A percentile compares a stretch with the other conserved stretches of the same genome.
Evolutionary conservation across 371 early-diverging fungal species (phyloP).

Genomic region (Saksenaea oblongispora): DNA sequence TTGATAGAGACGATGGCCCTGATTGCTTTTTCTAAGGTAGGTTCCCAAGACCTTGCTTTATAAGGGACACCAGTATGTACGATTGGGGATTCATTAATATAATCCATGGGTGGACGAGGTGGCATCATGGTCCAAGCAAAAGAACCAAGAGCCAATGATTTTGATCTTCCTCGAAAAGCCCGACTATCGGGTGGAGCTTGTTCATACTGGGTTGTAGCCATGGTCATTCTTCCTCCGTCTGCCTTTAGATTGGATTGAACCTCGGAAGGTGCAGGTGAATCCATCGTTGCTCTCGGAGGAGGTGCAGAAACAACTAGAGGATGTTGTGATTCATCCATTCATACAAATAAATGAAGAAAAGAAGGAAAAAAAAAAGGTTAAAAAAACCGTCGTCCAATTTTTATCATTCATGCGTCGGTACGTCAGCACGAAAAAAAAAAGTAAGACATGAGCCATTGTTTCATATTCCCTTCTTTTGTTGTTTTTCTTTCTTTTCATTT

Average conservation of each 20-base stretch:
- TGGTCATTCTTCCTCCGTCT: constrained; percentile 22
- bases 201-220: constrained; percentile 24
- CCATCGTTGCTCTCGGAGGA: constrained; percentile 12
- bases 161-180: constrained; percentile 42
- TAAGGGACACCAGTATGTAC: constrained; percentile 34
- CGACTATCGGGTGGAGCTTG: constrained; percentile 24
- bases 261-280: constrained; percentile 25
- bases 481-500: not conserved
- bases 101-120: constrained; percentile 39
- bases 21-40: constrained; percentile 73
- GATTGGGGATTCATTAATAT: constrained; percentile 8
- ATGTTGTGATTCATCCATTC: constrained; percentile 29
- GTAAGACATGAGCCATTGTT: not conserved
- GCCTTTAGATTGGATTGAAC: constrained; percentile 21
- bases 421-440: not conserved
- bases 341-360: not conserved
- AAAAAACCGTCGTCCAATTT: not conserved
- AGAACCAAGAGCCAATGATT: constrained; percentile 39
- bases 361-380: not conserved
- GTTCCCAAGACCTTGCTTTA: constrained; percentile 66
- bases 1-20: constrained; percentile 83
- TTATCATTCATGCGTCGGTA: constrained; percentile 3
- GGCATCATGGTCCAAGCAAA: constrained; percentile 24
- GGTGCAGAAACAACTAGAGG: constrained; percentile 20
- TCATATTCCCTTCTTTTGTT: not conserved